These are phyloP conservation scores for Amauroascus niger DNA, from an alignment of 2,329 filamentous ascomycete species.

Conservation along the genomic window DNA sequence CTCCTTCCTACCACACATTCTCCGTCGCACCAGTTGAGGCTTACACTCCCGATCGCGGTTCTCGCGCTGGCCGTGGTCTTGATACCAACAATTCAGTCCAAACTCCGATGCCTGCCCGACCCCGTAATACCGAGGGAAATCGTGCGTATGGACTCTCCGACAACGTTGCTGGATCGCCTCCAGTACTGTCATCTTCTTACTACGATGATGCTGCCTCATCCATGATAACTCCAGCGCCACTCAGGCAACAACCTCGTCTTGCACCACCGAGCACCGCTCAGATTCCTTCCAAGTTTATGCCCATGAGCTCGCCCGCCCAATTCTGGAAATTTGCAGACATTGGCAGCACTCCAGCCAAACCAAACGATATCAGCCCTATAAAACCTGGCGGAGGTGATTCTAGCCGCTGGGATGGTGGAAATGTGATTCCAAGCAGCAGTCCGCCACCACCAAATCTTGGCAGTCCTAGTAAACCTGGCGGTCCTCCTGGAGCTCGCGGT, in stretches of 20 bases:
- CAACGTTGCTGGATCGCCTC: conserved; percentile 35
- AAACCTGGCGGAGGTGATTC: conserved; percentile 32
- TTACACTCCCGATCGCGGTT: conserved; percentile 41
- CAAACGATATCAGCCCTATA: conserved; percentile 39
- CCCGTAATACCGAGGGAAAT: conserved; percentile 21
- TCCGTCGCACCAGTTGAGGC: conserved; percentile 36
- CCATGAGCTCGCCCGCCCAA: conserved; percentile 42
- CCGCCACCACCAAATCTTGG: conserved; percentile 39
- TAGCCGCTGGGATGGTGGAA: conserved; percentile 10
- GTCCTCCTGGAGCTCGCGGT: conserved; percentile 11
- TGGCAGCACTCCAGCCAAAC: conserved; percentile 37
- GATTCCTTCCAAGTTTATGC: conserved; percentile 44
- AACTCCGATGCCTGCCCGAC: conserved; percentile 21
- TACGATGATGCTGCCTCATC: conserved; percentile 39
- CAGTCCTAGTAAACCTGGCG: conserved; percentile 36
- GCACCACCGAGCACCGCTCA: conserved; percentile 42
- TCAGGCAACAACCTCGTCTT: conserved; percentile 40
- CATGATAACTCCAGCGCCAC: conserved; percentile 42
- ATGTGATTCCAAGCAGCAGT: conserved; percentile 38
- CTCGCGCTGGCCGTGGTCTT: conserved; percentile 27
- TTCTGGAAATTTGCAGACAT: conserved; percentile 44
- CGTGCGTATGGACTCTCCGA: conserved; percentile 35
- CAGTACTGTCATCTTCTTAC: conserved; percentile 41
- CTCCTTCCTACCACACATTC: conserved; percentile 36
- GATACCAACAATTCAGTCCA: conserved; percentile 29